These are phyloP conservation scores for Betula pendula DNA, from an alignment of 306 rosid species.

Conservation along the genomic window DNA sequence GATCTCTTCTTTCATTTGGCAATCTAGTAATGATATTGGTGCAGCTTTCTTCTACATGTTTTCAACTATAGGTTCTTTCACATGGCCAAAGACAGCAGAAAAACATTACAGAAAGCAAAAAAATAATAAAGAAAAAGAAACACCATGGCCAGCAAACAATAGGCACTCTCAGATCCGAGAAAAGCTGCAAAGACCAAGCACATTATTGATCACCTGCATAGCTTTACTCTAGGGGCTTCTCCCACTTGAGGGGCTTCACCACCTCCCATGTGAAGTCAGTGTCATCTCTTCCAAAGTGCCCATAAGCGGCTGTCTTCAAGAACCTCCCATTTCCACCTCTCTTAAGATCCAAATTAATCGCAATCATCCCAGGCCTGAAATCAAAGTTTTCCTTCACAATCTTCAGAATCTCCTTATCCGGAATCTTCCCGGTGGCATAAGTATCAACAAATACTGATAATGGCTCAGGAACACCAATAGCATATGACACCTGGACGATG, in stretches of 20 bases:
- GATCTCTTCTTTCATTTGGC: neutral
- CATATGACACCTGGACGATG: constrained; percentile 69
- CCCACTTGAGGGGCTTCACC: constrained; percentile 61
- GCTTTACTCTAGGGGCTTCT: constrained; percentile 38
- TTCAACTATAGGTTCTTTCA: neutral
- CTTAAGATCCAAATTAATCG: constrained; percentile 57
- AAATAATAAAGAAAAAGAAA: constrained; percentile 4
- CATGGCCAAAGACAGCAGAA: constrained; percentile 6
- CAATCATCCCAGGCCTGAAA: constrained; percentile 69
- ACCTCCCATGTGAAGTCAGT: constrained; percentile 69
- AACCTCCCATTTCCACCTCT: constrained; percentile 63
- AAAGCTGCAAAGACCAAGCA: constrained; percentile 23
- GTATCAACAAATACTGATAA: constrained; percentile 62
- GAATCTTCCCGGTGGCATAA: constrained; percentile 58
- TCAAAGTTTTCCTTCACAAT: constrained; percentile 62
- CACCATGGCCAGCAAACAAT: constrained; percentile 9
- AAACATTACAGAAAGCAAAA: neutral
- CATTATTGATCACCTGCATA: constrained; percentile 16
- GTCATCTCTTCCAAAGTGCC: constrained; percentile 69
- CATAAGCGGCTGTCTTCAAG: constrained; percentile 70
- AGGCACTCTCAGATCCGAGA: constrained; percentile 4
- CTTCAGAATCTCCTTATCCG: constrained; percentile 61
- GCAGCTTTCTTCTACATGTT: neutral
- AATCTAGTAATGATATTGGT: neutral
- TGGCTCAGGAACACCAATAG: constrained; percentile 64